Conservation (phyloP, 2,329 filamentous ascomycete genomes). For the Fusarium xyrophilum region DNA sequence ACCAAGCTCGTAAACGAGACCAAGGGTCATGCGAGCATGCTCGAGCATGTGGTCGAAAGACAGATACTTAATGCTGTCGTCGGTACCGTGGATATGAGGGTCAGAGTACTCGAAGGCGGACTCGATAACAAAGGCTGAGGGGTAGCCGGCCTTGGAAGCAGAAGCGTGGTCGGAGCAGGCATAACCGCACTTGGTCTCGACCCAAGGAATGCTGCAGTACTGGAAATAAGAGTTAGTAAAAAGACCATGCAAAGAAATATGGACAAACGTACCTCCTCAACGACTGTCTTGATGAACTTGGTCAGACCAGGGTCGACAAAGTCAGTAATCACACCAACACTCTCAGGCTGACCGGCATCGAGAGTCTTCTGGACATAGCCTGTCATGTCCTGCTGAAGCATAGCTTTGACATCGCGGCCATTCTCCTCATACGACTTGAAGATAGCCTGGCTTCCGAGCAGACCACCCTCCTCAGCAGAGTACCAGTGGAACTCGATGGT, state of each 20-base stretch:
- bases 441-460: constrained; percentile 88
- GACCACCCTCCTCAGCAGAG: constrained; percentile 85
- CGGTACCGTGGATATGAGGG: constrained; percentile 72
- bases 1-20: constrained; percentile 82
- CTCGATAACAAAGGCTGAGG: constrained; percentile 79
- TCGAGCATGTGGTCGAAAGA: constrained; percentile 92
- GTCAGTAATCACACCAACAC: constrained; percentile 91
- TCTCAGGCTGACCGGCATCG: constrained; percentile 81
- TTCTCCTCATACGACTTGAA: constrained; percentile 80
- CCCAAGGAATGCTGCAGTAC: constrained; percentile 89
- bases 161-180: constrained; percentile 80
- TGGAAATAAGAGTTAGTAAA: constrained; percentile 41
- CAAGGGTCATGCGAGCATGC: constrained; percentile 84
- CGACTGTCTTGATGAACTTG: constrained; percentile 86
- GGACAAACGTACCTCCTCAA: constrained; percentile 58
- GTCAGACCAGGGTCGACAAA: constrained; percentile 85
- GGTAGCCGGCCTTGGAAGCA: constrained; percentile 76
- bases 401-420: constrained; percentile 82
- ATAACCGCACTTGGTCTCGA: constrained; percentile 88
- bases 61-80: constrained; percentile 74
- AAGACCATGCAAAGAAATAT: background rate
- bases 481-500: constrained; percentile 98
- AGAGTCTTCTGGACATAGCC: constrained; percentile 85
- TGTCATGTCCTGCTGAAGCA: constrained; percentile 99
- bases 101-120: constrained; percentile 71